A percentile compares a stretch with the other conserved stretches of the same genome.
phyloP scores from a whole-genome alignment of 768 basidiomycete genomes.

The Suillus fuscotomentosus region DNA sequence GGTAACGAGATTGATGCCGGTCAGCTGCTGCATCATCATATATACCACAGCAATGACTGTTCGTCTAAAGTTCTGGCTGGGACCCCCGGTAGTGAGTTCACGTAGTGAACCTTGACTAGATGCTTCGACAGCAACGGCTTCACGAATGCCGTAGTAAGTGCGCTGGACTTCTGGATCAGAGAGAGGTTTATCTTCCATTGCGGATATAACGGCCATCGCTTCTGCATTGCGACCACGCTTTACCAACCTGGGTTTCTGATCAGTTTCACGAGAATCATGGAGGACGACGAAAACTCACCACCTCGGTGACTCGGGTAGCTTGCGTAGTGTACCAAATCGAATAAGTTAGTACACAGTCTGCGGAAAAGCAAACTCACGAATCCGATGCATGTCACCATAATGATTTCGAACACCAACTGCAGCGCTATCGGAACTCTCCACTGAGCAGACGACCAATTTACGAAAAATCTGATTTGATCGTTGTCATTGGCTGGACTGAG shows the following conservation, averaged over 20 bases:
- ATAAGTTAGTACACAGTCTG: background rate
- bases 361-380: constrained; percentile 23
- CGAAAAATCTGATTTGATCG: constrained; percentile 26
- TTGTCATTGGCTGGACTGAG: background rate
- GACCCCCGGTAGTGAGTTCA: constrained; percentile 37
- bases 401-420: constrained; percentile 38
- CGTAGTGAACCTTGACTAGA: constrained; percentile 25
- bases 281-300: constrained; percentile 18
- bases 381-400: constrained; percentile 35
- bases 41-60: constrained; percentile 7
- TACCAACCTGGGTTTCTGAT: background rate
- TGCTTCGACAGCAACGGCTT: constrained; percentile 32
- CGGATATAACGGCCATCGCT: constrained; percentile 40
- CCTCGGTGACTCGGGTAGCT: constrained; percentile 37
- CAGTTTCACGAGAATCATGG: background rate
- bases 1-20: constrained; percentile 30
- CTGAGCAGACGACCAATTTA: constrained; percentile 32
- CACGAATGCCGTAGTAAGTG: constrained; percentile 38
- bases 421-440: constrained; percentile 44
- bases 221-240: constrained; percentile 36
- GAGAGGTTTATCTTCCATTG: constrained; percentile 35
- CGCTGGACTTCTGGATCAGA: constrained; percentile 32
- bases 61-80: constrained; percentile 40
- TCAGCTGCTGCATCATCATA: constrained; percentile 35
- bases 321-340: background rate